These are phyloP conservation scores for Phlyctochytrium arcticum DNA, from an alignment of 192 early-diverging fungal species.

Conservation along the genomic window DNA sequence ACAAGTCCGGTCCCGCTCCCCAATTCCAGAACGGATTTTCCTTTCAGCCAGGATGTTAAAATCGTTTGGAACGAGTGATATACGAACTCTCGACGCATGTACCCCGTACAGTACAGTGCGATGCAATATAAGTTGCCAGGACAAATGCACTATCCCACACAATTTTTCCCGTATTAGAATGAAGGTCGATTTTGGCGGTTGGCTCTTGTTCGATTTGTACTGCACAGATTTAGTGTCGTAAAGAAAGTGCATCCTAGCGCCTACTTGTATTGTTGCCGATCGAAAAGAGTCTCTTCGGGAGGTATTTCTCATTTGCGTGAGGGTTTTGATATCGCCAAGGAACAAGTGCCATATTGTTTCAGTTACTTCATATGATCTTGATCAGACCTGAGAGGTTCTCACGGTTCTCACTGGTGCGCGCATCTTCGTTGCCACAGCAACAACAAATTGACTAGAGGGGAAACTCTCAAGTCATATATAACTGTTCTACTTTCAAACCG, in stretches of 20 bases:
- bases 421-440: background rate
- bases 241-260: background rate
- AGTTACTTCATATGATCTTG: background rate
- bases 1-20: constrained; percentile 1
- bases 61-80: no score
- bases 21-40: constrained; percentile 7
- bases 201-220: constrained; percentile 6
- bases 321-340: constrained; percentile 21
- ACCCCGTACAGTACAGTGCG: constrained; percentile 2
- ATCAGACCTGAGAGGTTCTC: no score
- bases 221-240: background rate
- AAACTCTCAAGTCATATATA: no score
- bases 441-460: background rate
- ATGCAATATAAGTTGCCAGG: constrained; percentile 4
- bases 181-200: background rate
- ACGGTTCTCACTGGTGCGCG: no score
- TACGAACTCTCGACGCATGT: no score
- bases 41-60: no score
- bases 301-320: constrained; percentile 17
- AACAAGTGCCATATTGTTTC: constrained; percentile 10
- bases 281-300: background rate
- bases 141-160: constrained; percentile 22
- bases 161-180: constrained; percentile 12
- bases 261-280: background rate
- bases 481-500: background rate